phyloP scores from a whole-genome alignment of 2,329 filamentous ascomycete genomes.

The Curvularia sp. region DNA sequence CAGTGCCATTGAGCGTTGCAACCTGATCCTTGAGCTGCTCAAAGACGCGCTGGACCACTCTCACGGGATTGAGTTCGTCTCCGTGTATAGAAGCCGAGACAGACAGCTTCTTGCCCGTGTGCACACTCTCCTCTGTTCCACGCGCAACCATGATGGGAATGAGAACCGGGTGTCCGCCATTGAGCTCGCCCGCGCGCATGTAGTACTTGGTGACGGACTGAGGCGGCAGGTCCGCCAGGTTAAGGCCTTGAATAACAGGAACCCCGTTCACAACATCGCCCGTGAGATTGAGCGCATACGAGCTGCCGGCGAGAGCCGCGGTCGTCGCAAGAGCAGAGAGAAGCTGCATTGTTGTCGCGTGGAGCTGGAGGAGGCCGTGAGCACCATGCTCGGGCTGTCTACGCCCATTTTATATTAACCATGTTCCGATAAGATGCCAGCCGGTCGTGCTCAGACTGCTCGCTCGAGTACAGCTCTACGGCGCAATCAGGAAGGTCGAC shows the following conservation, averaged over 20 bases:
- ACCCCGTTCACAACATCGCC: slow-evolving; percentile 45
- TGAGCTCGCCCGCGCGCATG: slow-evolving; percentile 48
- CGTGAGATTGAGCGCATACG: slow-evolving; percentile 37
- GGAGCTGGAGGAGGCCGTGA: slow-evolving; percentile 5
- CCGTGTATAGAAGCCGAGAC: slow-evolving; percentile 51
- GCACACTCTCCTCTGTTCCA: slow-evolving; percentile 46
- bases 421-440: slow-evolving; percentile 25
- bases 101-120: slow-evolving; percentile 47
- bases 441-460: slow-evolving; percentile 1
- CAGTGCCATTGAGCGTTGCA: slow-evolving; percentile 46
- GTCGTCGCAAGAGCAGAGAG: slow-evolving; percentile 28
- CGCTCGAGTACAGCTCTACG: slow-evolving; percentile 23
- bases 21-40: slow-evolving; percentile 39
- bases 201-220: slow-evolving; percentile 49
- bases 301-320: slow-evolving; percentile 27
- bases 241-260: slow-evolving; percentile 43
- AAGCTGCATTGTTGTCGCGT: slow-evolving; percentile 35
- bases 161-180: slow-evolving; percentile 49
- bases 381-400: background rate
- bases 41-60: slow-evolving; percentile 49
- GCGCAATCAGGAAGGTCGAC: slow-evolving; percentile 42
- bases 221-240: slow-evolving; percentile 47
- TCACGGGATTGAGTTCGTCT: slow-evolving; percentile 50
- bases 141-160: slow-evolving; percentile 50
- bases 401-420: slow-evolving; percentile 20